Conservation (phyloP, 306 rosid genomes). For the Lupinus albus region DNA sequence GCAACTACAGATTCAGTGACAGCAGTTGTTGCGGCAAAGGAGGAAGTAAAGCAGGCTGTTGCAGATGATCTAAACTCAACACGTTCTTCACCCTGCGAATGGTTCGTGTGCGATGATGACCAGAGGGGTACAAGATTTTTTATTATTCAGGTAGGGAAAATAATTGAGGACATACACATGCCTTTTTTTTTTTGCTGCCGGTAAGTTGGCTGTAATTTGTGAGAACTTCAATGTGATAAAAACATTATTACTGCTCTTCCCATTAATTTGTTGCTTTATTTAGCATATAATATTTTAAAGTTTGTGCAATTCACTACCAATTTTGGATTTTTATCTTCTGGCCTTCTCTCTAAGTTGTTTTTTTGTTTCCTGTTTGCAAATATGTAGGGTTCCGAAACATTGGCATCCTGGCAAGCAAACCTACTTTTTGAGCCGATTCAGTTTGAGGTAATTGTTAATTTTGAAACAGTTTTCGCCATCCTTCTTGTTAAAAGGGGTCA, state of each 20-base stretch:
- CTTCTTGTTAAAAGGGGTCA: not conserved
- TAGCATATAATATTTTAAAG: not conserved
- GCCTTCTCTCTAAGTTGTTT: too few species aligned
- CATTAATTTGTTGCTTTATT: not conserved
- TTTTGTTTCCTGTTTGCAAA: not conserved
- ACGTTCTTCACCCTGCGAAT: conserved; percentile 71
- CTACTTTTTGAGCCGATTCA: conserved; percentile 74
- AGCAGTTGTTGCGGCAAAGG: conserved; percentile 80
- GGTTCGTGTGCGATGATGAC: conserved; percentile 76
- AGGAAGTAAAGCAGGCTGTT: conserved; percentile 79
- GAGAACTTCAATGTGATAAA: too few species aligned
- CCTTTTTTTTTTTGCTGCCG: not conserved
- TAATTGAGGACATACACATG: not conserved
- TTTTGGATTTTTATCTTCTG: not conserved
- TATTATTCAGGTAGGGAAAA: conserved; percentile 63
- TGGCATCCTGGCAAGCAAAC: conserved; percentile 89
- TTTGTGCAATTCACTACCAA: not conserved
- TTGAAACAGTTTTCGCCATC: not conserved
- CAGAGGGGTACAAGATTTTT: conserved; percentile 61
- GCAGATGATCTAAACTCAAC: conserved; percentile 69
- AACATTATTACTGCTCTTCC: too few species aligned
- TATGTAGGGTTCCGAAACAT: conserved; percentile 78
- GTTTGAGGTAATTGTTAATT: conserved; percentile 60
- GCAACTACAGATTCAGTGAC: conserved; percentile 69
- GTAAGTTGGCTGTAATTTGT: too few species aligned